Evolutionary conservation across 257 asterid species (phyloP).

Genomic region (Scutellaria baicalensis): DNA sequence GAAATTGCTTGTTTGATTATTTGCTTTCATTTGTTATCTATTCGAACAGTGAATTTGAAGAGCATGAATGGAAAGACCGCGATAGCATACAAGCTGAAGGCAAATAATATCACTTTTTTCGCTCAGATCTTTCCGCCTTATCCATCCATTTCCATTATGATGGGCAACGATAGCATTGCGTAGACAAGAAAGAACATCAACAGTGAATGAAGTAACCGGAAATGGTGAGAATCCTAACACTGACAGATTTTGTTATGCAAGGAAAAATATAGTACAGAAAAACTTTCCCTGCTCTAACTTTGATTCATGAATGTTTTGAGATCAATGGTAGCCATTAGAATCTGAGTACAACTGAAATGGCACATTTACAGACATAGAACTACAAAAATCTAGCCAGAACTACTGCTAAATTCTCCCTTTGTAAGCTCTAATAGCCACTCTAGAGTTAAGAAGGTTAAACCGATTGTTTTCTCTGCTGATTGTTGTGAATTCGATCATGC

Average conservation of each 20-base stretch:
- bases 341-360: slow-evolving; percentile 22
- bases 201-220: not conserved
- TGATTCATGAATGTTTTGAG: slow-evolving; percentile 10
- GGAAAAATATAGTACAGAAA: not conserved
- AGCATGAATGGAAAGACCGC: slow-evolving; percentile 25
- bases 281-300: not conserved
- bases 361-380: slow-evolving; percentile 28
- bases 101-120: slow-evolving; percentile 19
- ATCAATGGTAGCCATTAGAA: not conserved
- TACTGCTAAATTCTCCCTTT: slow-evolving; percentile 12
- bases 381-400: slow-evolving; percentile 18
- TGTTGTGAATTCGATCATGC: slow-evolving; percentile 6
- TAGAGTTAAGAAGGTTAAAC: not conserved
- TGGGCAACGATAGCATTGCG: slow-evolving; percentile 2
- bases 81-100: slow-evolving; percentile 10
- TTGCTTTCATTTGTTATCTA: not conserved
- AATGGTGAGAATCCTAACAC: slow-evolving; percentile 8
- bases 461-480: not conserved
- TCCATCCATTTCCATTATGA: slow-evolving; percentile 12
- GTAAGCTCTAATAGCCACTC: slow-evolving; percentile 1
- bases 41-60: slow-evolving; percentile 30
- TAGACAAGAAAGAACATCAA: slow-evolving; percentile 15
- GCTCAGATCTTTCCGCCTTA: slow-evolving; percentile 18
- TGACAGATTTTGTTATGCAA: not conserved
- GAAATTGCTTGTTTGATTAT: not conserved